Conservation (phyloP, 2,329 filamentous ascomycete species). For the Cercospora beticola region DNA sequence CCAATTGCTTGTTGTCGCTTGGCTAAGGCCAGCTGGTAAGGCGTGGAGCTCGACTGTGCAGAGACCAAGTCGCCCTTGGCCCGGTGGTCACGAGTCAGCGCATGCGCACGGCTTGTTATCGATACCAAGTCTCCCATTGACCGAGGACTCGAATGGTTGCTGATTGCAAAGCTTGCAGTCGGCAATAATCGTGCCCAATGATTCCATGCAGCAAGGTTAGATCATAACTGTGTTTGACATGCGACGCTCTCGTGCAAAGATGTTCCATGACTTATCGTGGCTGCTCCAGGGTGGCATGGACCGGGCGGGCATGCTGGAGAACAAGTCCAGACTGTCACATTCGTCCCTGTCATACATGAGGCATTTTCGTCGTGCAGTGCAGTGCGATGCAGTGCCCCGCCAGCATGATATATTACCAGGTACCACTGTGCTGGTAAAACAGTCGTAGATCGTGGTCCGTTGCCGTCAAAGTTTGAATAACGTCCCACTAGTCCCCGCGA, state of each 20-base stretch:
- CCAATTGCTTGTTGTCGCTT: not conserved
- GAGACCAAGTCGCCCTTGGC: not conserved
- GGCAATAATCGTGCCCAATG: not conserved
- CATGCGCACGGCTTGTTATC: not conserved
- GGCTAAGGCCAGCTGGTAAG: not conserved
- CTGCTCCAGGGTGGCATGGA: not conserved
- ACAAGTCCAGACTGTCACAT: not conserved
- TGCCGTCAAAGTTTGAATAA: not conserved
- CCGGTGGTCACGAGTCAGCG: not conserved
- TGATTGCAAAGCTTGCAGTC: not conserved
- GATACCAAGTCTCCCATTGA: not conserved
- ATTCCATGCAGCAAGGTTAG: not conserved
- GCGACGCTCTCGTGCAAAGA: not conserved
- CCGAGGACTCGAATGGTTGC: not conserved
- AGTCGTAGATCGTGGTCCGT: not conserved
- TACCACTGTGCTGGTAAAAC: not conserved
- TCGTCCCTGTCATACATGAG: not conserved
- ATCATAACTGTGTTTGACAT: not conserved
- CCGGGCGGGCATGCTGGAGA: not conserved
- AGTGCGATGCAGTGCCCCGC: not conserved
- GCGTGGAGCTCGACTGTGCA: not conserved
- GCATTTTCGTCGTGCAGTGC: not conserved
- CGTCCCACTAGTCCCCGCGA: not conserved
- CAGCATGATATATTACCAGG: not conserved
- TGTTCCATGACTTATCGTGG: not conserved